Evolutionary conservation across 345 rosid genomes (phyloP).

Genomic region (Eucalyptus melliodora): DNA sequence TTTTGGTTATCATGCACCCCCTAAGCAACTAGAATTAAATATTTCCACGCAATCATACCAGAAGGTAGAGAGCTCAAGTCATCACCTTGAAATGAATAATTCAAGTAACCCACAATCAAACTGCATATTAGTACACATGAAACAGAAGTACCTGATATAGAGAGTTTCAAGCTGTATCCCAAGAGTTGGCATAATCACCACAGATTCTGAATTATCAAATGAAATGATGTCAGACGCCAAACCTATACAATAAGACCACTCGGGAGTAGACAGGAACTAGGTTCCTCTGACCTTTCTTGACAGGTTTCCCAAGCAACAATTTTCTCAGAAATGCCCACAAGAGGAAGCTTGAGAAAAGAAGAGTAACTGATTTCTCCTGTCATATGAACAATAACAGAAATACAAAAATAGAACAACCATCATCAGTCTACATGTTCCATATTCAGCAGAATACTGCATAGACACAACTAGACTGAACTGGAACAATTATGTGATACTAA

Average conservation of each 20-base stretch:
- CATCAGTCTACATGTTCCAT: neutral
- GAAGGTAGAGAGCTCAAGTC: neutral
- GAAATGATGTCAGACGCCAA: neutral
- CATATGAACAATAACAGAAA: neutral
- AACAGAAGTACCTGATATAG: constrained; percentile 36
- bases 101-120: neutral
- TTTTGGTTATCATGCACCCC: too few species aligned
- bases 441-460: neutral
- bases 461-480: neutral
- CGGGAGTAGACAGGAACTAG: neutral
- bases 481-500: neutral
- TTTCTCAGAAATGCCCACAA: constrained; percentile 31
- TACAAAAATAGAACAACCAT: neutral
- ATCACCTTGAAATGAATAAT: neutral
- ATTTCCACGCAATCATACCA: neutral
- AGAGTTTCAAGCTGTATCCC: constrained; percentile 84
- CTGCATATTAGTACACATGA: neutral
- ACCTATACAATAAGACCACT: neutral
- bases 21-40: neutral
- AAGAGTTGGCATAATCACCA: constrained; percentile 60
- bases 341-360: constrained; percentile 32
- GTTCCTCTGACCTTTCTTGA: constrained; percentile 45
- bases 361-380: constrained; percentile 33
- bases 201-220: constrained; percentile 53
- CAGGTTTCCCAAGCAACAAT: constrained; percentile 25